These are phyloP conservation scores for Bretschneidera sinensis DNA, from an alignment of 345 rosid genomes.

Conservation along the genomic window DNA sequence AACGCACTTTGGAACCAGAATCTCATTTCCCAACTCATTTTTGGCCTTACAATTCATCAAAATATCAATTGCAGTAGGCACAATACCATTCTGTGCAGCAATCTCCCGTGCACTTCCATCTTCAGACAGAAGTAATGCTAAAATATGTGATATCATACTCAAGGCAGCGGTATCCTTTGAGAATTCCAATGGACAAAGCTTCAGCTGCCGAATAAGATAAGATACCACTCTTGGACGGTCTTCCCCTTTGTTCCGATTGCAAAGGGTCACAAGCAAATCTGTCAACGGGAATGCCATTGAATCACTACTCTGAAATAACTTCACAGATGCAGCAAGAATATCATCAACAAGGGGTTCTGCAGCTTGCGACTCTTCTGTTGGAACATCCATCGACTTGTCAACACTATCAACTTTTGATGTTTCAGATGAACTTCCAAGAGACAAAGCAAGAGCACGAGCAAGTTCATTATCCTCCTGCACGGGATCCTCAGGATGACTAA, in stretches of 20 bases:
- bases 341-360: slow-evolving; percentile 81
- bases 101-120: slow-evolving; percentile 73
- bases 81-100: slow-evolving; percentile 72
- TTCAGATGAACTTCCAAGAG: slow-evolving; percentile 92
- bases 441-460: slow-evolving; percentile 91
- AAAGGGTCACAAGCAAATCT: slow-evolving; percentile 82
- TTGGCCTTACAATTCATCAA: slow-evolving; percentile 55
- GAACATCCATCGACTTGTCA: slow-evolving; percentile 61
- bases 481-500: slow-evolving; percentile 81
- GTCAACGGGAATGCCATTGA: slow-evolving; percentile 70
- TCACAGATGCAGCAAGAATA: slow-evolving; percentile 74
- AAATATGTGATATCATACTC: slow-evolving; percentile 76
- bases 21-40: slow-evolving; percentile 45
- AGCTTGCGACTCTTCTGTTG: slow-evolving; percentile 44
- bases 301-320: slow-evolving; percentile 72
- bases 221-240: slow-evolving; percentile 71
- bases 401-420: slow-evolving; percentile 60
- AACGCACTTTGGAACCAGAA: slow-evolving; percentile 73
- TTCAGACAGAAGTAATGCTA: slow-evolving; percentile 79
- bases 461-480: slow-evolving; percentile 98
- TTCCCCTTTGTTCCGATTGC: slow-evolving; percentile 87
- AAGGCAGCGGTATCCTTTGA: slow-evolving; percentile 60
- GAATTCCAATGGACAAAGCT: slow-evolving; percentile 66
- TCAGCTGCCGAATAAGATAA: slow-evolving; percentile 83
- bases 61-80: slow-evolving; percentile 56